These are phyloP conservation scores for Salix viminalis DNA, from an alignment of 345 rosid species.

Conservation along the genomic window DNA sequence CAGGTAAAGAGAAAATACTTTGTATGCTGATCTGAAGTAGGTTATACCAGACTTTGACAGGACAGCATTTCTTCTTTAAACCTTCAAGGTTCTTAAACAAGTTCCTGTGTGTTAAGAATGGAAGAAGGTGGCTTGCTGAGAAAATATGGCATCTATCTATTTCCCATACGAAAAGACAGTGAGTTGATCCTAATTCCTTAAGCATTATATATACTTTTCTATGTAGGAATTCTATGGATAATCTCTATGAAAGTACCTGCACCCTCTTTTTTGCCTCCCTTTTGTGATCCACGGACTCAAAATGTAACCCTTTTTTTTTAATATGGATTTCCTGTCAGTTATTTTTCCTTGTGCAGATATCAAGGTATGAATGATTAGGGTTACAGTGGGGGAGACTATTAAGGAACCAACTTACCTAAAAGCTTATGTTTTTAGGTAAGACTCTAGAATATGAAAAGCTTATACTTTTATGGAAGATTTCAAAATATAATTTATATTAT, in stretches of 20 bases:
- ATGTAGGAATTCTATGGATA: background rate
- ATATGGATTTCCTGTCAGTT: slow-evolving; percentile 4
- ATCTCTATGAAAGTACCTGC: too few relatives aligned
- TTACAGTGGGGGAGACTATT: slow-evolving; percentile 87
- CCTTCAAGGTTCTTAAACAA: background rate
- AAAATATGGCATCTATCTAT: background rate
- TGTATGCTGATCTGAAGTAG: background rate
- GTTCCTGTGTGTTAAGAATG: background rate
- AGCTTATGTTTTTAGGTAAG: too few relatives aligned
- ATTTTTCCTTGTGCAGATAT: slow-evolving; percentile 48
- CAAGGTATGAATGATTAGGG: slow-evolving; percentile 81
- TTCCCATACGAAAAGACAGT: background rate
- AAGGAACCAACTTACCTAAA: too few relatives aligned
- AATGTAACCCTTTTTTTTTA: background rate
- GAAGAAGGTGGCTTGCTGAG: background rate
- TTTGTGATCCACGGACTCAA: background rate
- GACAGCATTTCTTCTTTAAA: background rate
- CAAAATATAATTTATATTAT: too few relatives aligned
- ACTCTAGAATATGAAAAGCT: too few relatives aligned
- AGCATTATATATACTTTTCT: background rate
- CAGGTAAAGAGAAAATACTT: background rate
- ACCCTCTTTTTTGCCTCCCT: background rate
- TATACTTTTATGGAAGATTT: too few relatives aligned
- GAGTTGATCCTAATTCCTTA: background rate
- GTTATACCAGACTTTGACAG: background rate